These are phyloP conservation scores for Rehmannia glutinosa DNA, from an alignment of 257 asterid genomes.

Conservation along the genomic window DNA sequence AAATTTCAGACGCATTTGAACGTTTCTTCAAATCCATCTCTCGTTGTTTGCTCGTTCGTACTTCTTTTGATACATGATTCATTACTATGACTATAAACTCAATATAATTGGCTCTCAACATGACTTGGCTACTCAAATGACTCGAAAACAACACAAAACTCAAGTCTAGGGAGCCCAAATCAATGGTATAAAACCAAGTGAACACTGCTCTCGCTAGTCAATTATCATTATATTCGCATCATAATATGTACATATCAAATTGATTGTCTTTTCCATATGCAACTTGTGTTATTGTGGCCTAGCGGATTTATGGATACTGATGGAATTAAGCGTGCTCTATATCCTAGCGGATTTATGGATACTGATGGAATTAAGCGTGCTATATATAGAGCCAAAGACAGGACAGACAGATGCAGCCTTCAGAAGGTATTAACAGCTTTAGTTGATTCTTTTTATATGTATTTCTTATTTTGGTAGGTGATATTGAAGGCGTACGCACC, in stretches of 20 bases:
- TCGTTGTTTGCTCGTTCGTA: too few species aligned
- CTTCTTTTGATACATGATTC: too few species aligned
- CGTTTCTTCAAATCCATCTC: too few species aligned
- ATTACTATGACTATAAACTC: too few species aligned
- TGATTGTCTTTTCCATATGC: slow-evolving; percentile 21
- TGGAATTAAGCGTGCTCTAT: slow-evolving; percentile 77
- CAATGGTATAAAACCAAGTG: too few species aligned
- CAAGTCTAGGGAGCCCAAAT: too few species aligned
- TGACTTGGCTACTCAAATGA: too few species aligned
- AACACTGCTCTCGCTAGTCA: background rate
- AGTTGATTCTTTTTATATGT: background rate
- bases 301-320: slow-evolving; percentile 69
- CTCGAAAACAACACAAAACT: too few species aligned
- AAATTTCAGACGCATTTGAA: too few species aligned
- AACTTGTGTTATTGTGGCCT: slow-evolving; percentile 90
- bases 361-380: slow-evolving; percentile 77
- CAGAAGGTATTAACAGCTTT: slow-evolving; percentile 40
- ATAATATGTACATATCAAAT: background rate
- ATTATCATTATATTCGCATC: background rate
- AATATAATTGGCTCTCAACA: too few species aligned
- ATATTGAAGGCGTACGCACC: background rate
- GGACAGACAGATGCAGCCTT: slow-evolving; percentile 36
- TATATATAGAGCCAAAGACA: slow-evolving; percentile 70
- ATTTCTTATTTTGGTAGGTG: background rate
- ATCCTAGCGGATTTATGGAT: slow-evolving; percentile 76